Conservation (phyloP, 306 rosid species). For the Begonia peltatifolia region DNA sequence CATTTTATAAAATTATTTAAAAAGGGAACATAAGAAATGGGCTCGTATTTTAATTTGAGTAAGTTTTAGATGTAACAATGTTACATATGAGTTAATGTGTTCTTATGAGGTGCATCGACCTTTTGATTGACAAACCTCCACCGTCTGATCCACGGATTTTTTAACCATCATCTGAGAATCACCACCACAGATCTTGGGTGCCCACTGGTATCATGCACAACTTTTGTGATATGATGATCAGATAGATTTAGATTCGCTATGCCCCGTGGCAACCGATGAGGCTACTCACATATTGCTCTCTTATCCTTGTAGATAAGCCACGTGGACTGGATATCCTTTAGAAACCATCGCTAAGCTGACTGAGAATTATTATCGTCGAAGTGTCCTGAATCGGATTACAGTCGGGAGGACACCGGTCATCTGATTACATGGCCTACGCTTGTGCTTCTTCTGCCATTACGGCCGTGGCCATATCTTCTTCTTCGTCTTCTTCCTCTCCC, state of each 20-base stretch:
- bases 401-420: neutral
- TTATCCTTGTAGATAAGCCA: slow-evolving; percentile 50
- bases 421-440: slow-evolving; percentile 29
- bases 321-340: slow-evolving; percentile 5
- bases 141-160: no score
- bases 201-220: no score
- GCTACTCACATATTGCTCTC: slow-evolving; percentile 24
- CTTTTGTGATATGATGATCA: slow-evolving; percentile 9
- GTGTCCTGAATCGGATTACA: neutral
- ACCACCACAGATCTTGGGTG: no score
- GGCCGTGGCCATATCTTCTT: slow-evolving; percentile 7
- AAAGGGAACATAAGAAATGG: no score
- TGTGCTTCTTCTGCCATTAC: slow-evolving; percentile 50
- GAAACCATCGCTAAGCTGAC: no score
- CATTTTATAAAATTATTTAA: no score
- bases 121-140: no score
- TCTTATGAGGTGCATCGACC: no score
- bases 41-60: no score
- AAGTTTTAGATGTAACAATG: no score
- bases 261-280: slow-evolving; percentile 34
- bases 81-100: no score
- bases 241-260: slow-evolving; percentile 23
- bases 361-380: neutral
- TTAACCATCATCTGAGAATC: no score
- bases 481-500: slow-evolving; percentile 25